These are phyloP conservation scores for Gilbertella persicaria DNA, from an alignment of 371 early-diverging fungal species.

Conservation along the genomic window DNA sequence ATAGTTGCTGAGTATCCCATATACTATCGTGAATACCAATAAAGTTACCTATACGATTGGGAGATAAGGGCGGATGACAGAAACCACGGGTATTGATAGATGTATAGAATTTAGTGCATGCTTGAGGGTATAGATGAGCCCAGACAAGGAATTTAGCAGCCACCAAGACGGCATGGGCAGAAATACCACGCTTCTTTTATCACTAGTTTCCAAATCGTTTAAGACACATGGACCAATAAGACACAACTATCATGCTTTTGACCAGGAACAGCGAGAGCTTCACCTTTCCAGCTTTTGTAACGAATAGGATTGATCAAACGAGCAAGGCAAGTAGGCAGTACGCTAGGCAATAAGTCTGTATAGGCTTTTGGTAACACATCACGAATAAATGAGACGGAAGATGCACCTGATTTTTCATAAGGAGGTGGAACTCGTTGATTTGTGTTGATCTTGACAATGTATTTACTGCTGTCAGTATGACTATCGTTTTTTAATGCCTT, in stretches of 20 bases:
- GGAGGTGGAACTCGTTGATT: slow-evolving; percentile 18
- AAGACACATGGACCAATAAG: slow-evolving; percentile 13
- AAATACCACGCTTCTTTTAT: slow-evolving; percentile 19
- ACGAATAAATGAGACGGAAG: slow-evolving; percentile 11
- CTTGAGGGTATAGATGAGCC: slow-evolving; percentile 24
- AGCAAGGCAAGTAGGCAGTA: slow-evolving; percentile 15
- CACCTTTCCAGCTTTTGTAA: slow-evolving; percentile 34
- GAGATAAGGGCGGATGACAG: slow-evolving; percentile 34
- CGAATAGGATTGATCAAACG: slow-evolving; percentile 9
- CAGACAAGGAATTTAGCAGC: slow-evolving; percentile 28
- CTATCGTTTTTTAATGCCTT: slow-evolving; percentile 6
- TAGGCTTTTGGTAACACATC: slow-evolving; percentile 19
- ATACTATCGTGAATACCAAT: slow-evolving; percentile 28
- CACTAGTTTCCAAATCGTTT: slow-evolving; percentile 14
- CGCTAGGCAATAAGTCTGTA: slow-evolving; percentile 8
- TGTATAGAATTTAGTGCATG: slow-evolving; percentile 18
- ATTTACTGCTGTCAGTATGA: neutral
- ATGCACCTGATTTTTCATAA: slow-evolving; percentile 23
- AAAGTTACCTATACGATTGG: slow-evolving; percentile 42
- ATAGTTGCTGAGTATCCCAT: slow-evolving; percentile 17
- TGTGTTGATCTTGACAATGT: neutral
- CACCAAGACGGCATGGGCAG: slow-evolving; percentile 37
- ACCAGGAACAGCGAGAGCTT: slow-evolving; percentile 23
- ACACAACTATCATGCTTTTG: slow-evolving; percentile 27
- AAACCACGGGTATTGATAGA: slow-evolving; percentile 39